Base-by-base conservation (phyloP, 371 early-diverging fungal genomes). In the Fennellomyces sp. region DNA sequence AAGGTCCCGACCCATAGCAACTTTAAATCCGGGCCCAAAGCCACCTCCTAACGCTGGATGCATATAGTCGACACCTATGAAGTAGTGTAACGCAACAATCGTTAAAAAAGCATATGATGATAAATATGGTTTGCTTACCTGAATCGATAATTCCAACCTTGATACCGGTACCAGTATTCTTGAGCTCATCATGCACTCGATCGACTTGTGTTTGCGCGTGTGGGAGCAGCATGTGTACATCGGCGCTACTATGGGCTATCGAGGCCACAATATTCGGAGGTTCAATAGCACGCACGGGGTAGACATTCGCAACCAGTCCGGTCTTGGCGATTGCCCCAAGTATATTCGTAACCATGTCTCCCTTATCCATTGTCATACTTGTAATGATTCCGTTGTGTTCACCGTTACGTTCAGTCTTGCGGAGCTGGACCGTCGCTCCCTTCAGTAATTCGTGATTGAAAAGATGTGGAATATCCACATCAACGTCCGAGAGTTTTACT, bases 31-130 rank as follows among this genome's bases (percentile, higher is more conserved):
- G 48, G 59, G 50, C 5, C 91, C 91, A 56, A 88, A 88, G 41
- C 89, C 80, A 11, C 88, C 88, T 26, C 89, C 91, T 21, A 92
- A 70, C 11, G 89, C 90, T 29, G 91, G 90, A 56, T 91, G 93
- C 51, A 58, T 65, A 61, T 82, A 87, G 47, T 87, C 84, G 28
- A 87, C 63, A 47, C 91, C 87, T 64, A 42, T 53, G 11, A 23
- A 11, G 36, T 15, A 36, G 10, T 36, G 10, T 36, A n/a, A n/a
- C n/a, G n/a, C n/a, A n/a, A 11, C 36, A 36, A 36, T 8, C n/a
- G 36, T 36, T 11, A 36, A 8, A 36, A 8, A 10, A 0, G 10
- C 19, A 27, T 25, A 3, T 2, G 7, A 31, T 26, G 35, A 5
- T 51, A 26, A n/a, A n/a, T 41, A 8, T 28, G n/a, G n/a, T n/a